A percentile compares a stretch with the other conserved stretches of the same genome.
These are phyloP conservation scores for Pleurozium schreberi DNA, from an alignment of 225 moss, liverwort and hornwort genomes.

Conservation along the genomic window DNA sequence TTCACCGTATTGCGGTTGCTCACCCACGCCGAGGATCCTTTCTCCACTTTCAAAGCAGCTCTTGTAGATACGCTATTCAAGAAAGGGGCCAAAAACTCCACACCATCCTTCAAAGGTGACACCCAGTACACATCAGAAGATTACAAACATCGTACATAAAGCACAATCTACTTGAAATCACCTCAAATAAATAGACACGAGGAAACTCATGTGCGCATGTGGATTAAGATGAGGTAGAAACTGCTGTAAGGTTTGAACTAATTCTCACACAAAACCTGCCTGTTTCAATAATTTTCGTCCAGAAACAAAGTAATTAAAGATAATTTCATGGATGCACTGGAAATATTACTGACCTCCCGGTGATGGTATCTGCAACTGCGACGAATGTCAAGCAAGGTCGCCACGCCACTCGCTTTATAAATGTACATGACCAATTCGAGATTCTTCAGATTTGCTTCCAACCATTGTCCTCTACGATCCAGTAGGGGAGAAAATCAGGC, in stretches of 20 bases:
- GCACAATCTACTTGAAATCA: background rate
- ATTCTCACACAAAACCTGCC: background rate
- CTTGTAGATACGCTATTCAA: slow-evolving; percentile 54
- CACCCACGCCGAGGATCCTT: slow-evolving; percentile 37
- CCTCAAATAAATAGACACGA: background rate
- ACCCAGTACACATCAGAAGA: background rate
- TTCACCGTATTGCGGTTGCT: slow-evolving; percentile 64
- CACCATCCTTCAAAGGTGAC: slow-evolving; percentile 43
- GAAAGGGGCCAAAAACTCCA: slow-evolving; percentile 73
- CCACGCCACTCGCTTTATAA: slow-evolving; percentile 59
- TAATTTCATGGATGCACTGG: background rate
- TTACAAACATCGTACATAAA: background rate
- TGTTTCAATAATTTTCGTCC: background rate
- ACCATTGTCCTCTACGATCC: slow-evolving; percentile 53
- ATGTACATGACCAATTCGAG: slow-evolving; percentile 62
- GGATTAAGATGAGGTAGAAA: background rate
- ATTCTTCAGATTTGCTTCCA: slow-evolving; percentile 59
- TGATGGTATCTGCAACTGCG: slow-evolving; percentile 75
- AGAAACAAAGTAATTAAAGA: background rate
- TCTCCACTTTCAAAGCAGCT: slow-evolving; percentile 61
- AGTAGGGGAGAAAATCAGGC: background rate
- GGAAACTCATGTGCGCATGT: background rate
- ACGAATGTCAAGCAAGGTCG: slow-evolving; percentile 79
- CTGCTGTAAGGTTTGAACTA: background rate
- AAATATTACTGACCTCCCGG: slow-evolving; percentile 34